These are phyloP conservation scores for Ceratocystis ficicola DNA, from an alignment of 2,329 filamentous ascomycete genomes.

Conservation along the genomic window DNA sequence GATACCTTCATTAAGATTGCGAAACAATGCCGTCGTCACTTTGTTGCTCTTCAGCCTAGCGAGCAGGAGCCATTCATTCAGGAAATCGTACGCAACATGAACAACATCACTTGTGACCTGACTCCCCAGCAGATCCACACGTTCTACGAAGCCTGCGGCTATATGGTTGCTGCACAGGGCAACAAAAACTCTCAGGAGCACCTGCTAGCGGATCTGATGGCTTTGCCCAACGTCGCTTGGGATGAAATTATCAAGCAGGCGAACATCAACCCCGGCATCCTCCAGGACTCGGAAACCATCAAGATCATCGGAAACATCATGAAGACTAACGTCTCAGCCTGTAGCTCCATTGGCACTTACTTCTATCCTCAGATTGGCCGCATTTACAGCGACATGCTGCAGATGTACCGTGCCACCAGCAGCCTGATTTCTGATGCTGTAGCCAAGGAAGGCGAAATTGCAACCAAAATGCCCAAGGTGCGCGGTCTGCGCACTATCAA, in stretches of 20 bases:
- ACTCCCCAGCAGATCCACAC: constrained; percentile 96
- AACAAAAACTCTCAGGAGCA: constrained; percentile 91
- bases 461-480: constrained; percentile 94
- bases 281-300: constrained; percentile 89
- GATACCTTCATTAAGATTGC: constrained; percentile 99
- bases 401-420: constrained; percentile 98
- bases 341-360: constrained; percentile 88
- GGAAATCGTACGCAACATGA: constrained; percentile 90
- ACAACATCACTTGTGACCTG: constrained; percentile 89
- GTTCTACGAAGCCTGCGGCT: constrained; percentile 96
- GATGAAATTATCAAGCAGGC: constrained; percentile 86
- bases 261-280: constrained; percentile 68
- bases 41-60: constrained; percentile 87
- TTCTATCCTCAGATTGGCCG: constrained; percentile 97
- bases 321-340: constrained; percentile 99
- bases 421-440: constrained; percentile 90
- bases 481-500: constrained; percentile 94
- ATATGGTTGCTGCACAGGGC: constrained; percentile 97
- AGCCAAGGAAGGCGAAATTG: constrained; percentile 52
- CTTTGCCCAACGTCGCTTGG: constrained; percentile 86
- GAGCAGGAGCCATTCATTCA: constrained; percentile 96
- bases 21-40: constrained; percentile 93
- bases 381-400: constrained; percentile 96
- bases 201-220: constrained; percentile 83
- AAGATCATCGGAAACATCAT: constrained; percentile 99